Base-by-base conservation (phyloP, 2,329 filamentous ascomycete species). In the Penicillium glabrum region DNA sequence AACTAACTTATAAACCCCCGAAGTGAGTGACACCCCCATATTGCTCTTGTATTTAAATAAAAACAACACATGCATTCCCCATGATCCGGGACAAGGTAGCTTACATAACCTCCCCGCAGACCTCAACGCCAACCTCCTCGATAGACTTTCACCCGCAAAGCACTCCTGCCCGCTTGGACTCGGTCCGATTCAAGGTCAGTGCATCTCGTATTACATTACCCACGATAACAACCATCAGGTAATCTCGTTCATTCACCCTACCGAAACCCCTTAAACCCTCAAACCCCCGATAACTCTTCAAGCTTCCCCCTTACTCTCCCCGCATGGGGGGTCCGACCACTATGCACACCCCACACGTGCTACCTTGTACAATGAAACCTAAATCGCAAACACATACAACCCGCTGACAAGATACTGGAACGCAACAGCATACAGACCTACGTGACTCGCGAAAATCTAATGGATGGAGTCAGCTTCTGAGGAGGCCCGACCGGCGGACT, bases 381-480 rank as follows among this genome's bases (percentile, higher is more conserved):
- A 29, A 2, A 27, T 46, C 5, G 5, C 5, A 19, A 39, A 39
- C 7, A 11, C 11, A 11, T 5, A 23, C 37, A 14, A 14, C 2
- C 4, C 39, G 11, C 39, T 23, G 10, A 41, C 39, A 39, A 24
- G 7, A 3, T 7, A n/a, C 13, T 27, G 10, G 13, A 26, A 14
- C 23, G 13, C 9, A 26, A 14, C 19, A 23, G 19, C 46, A 26
- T 35, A 33, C n/a, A 11, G 16, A 37, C 48, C n/a, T 45, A 31
- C 37, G 35, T 8, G 16, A 16, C 23, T 9, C 31, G 4, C 35
- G 23, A n/a, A 56, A 45, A 70, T 69, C 69, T 74, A 67, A 76
- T 76, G 73, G 72, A 76, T 76, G 73, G 73, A 75, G 70, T 63
- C 69, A 68, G 71, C 68, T 66, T 68, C 69, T 73, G 71, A 75